These are phyloP conservation scores for Veloporphyrellus conicus DNA, from an alignment of 1,284 basidiomycete genomes.

Conservation along the genomic window DNA sequence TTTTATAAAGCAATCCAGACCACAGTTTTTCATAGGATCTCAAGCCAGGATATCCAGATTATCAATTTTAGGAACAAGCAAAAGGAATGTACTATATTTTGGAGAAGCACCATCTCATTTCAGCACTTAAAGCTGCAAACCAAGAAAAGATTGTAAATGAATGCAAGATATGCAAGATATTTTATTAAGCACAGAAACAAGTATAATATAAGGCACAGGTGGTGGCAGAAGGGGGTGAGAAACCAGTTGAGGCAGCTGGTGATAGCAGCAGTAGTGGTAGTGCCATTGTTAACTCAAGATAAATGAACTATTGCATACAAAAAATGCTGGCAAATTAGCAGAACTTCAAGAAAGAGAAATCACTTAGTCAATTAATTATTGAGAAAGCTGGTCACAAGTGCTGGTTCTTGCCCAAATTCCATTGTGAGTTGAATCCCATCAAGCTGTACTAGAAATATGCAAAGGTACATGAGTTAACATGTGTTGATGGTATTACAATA, in stretches of 20 bases:
- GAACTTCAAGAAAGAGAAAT: constrained; percentile 8
- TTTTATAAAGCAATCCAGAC: neutral
- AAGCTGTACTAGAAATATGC: constrained; percentile 23
- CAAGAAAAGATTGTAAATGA: neutral
- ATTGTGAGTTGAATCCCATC: constrained; percentile 21
- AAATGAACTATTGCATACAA: constrained; percentile 8
- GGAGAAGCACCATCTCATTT: neutral
- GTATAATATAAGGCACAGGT: neutral
- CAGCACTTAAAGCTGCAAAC: neutral
- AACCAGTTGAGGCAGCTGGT: neutral
- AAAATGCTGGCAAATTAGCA: constrained; percentile 6
- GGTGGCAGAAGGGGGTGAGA: neutral
- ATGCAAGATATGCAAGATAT: neutral
- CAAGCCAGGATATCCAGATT: neutral
- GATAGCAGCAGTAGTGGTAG: too few species aligned
- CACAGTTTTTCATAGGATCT: neutral
- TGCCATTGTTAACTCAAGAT: too few species aligned
- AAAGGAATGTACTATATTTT: neutral
- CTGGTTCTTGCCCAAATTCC: constrained; percentile 10
- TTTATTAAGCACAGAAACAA: neutral
- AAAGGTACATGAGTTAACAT: neutral
- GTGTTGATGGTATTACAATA: neutral
- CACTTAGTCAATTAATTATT: constrained; percentile 6
- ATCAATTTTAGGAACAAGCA: neutral
- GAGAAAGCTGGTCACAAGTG: constrained; percentile 7